phyloP scores from a whole-genome alignment of 495 filamentous ascomycete genomes.

The Penicillium coffeae region DNA sequence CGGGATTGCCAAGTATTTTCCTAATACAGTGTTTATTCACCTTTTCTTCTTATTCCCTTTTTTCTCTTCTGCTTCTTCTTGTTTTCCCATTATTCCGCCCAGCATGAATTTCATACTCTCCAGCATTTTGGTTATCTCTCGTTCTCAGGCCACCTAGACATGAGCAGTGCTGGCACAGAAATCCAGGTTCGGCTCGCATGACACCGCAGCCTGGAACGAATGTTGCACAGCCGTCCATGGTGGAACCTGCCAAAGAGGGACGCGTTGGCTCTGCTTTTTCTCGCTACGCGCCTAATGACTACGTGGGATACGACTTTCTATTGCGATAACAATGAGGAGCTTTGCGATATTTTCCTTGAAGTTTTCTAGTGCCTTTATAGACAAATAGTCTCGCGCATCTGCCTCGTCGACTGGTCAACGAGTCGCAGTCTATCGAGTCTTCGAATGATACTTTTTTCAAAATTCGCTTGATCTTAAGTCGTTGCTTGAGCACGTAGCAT shows the following conservation, averaged over 20 bases:
- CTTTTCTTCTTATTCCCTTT: constrained; percentile 3
- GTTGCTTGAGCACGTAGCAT: too few relatives aligned
- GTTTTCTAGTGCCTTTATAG: not conserved
- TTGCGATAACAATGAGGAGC: not conserved
- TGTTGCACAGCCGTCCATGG: not conserved
- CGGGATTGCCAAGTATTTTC: constrained; percentile 23
- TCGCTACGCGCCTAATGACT: not conserved
- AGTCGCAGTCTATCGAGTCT: not conserved
- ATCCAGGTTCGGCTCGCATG: not conserved
- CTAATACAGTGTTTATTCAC: constrained; percentile 17
- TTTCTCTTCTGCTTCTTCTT: constrained; percentile 5
- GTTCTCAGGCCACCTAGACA: not conserved
- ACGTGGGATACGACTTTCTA: not conserved
- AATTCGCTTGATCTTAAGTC: too few relatives aligned
- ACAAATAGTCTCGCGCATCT: not conserved
- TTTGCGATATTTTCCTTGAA: not conserved
- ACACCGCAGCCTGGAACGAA: not conserved
- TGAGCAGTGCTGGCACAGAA: not conserved
- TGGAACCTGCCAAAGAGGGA: not conserved
- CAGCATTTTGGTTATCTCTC: too few relatives aligned
- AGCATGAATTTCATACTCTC: too few relatives aligned
- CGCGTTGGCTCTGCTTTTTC: not conserved
- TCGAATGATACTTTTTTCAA: not conserved
- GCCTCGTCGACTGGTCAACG: not conserved
- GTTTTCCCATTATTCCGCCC: not conserved